Conservation (phyloP, 177 flowering plant genomes). For the Vitis hybrid region DNA sequence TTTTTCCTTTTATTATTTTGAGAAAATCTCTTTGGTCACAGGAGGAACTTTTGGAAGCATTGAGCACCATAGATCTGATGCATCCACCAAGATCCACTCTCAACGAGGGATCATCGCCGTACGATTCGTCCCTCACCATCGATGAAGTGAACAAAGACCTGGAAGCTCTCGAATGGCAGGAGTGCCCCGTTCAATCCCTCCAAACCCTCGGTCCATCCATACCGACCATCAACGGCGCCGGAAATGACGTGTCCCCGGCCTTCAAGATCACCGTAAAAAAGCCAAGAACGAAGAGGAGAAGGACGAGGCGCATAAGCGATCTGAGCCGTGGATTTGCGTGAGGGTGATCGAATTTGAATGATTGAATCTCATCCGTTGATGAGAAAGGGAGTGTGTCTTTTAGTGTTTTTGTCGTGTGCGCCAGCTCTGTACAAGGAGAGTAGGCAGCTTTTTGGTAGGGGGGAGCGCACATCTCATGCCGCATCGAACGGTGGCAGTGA, state of each 20-base stretch:
- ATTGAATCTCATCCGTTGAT: too few species aligned
- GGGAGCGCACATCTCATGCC: too few species aligned
- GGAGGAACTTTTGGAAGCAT: not conserved
- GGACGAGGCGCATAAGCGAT: not conserved
- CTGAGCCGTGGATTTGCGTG: not conserved
- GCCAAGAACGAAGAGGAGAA: conserved; percentile 2
- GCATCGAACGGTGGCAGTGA: too few species aligned
- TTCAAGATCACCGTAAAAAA: not conserved
- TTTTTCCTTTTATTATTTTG: not conserved
- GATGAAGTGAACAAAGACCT: conserved; percentile 8
- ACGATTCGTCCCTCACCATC: conserved; percentile 1
- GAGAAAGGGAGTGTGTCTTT: too few species aligned
- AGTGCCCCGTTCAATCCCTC: conserved; percentile 7
- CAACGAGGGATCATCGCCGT: not conserved
- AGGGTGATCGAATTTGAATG: too few species aligned
- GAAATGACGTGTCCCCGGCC: not conserved
- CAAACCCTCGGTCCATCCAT: not conserved
- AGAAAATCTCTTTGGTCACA: not conserved
- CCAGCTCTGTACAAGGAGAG: too few species aligned
- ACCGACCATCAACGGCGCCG: not conserved
- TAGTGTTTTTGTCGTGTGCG: too few species aligned
- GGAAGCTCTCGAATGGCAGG: conserved; percentile 9
- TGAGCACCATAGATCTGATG: conserved; percentile 2
- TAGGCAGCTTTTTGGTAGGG: too few species aligned
- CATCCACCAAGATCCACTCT: conserved; percentile 1